Evolutionary conservation across 306 rosid species (phyloP).

Genomic region (Psophocarpus tetragonolobus): DNA sequence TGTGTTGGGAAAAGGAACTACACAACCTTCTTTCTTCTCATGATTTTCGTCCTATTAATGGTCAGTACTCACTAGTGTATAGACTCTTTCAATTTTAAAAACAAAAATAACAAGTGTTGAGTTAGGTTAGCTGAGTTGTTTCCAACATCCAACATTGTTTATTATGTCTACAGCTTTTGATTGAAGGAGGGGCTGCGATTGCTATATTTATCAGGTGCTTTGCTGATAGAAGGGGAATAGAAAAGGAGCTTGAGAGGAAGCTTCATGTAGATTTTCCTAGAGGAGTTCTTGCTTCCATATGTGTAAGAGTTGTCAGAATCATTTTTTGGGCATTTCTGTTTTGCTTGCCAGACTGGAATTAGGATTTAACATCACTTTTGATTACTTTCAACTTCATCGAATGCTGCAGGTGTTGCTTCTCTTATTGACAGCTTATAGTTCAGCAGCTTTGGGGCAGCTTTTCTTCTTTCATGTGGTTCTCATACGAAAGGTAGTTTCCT

Average conservation of each 20-base stretch:
- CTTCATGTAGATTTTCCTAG: constrained; percentile 72
- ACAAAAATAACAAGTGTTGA: neutral
- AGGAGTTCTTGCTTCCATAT: constrained; percentile 73
- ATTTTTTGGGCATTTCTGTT: neutral
- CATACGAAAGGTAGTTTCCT: constrained; percentile 70
- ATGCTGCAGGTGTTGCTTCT: constrained; percentile 68
- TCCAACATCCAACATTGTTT: constrained; percentile 22
- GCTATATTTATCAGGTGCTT: constrained; percentile 86
- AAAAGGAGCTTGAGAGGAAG: constrained; percentile 64
- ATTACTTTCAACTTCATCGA: constrained; percentile 20
- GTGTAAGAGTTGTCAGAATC: constrained; percentile 50
- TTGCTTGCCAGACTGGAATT: neutral
- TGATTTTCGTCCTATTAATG: constrained; percentile 74
- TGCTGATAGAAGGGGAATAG: constrained; percentile 67
- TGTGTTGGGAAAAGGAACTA: constrained; percentile 92
- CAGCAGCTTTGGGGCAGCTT: constrained; percentile 94
- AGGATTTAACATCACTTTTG: constrained; percentile 18
- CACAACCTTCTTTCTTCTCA: constrained; percentile 85
- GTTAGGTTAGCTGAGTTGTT: constrained; percentile 21
- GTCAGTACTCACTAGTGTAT: constrained; percentile 49
- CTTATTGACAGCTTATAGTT: constrained; percentile 70
- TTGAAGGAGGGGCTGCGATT: constrained; percentile 86
- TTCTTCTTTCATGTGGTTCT: constrained; percentile 94
- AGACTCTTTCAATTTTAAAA: constrained; percentile 23
- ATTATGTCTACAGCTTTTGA: constrained; percentile 53